phyloP scores from a whole-genome alignment of 768 basidiomycete species.

The Clavulina sp. region DNA sequence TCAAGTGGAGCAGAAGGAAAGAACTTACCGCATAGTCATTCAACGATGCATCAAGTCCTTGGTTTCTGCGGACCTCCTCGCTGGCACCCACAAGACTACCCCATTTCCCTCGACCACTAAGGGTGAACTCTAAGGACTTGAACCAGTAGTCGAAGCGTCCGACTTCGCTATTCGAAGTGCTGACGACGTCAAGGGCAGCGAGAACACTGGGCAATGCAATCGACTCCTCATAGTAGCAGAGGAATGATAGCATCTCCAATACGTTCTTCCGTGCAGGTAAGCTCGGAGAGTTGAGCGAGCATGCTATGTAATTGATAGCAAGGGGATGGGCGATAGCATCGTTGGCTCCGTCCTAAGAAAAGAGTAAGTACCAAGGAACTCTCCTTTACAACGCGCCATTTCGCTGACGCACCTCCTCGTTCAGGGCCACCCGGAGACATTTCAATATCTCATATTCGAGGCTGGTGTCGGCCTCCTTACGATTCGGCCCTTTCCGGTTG shows the following conservation, averaged over 20 bases:
- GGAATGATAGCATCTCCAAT: constrained; percentile 60
- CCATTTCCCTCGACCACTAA: constrained; percentile 82
- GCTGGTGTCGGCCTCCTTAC: constrained; percentile 43
- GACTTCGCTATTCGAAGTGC: constrained; percentile 40
- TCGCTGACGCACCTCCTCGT: constrained; percentile 32
- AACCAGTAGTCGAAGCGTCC: constrained; percentile 75
- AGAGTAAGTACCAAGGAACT: background rate
- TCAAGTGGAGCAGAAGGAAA: constrained; percentile 11
- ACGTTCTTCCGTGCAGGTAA: constrained; percentile 61
- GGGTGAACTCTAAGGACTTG: constrained; percentile 51
- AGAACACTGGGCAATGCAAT: constrained; percentile 51
- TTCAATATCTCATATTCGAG: constrained; percentile 83
- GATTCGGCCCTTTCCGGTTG: constrained; percentile 42
- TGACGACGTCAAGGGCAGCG: constrained; percentile 55
- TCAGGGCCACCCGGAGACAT: constrained; percentile 69
- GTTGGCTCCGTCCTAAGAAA: constrained; percentile 37
- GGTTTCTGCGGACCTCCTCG: constrained; percentile 61
- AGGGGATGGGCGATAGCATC: constrained; percentile 58
- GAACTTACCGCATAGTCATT: constrained; percentile 72
- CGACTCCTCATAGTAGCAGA: constrained; percentile 46
- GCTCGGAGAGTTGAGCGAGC: constrained; percentile 66
- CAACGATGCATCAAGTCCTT: constrained; percentile 46
- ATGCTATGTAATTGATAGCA: constrained; percentile 63
- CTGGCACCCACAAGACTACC: constrained; percentile 91
- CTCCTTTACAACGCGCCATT: background rate